These are phyloP conservation scores for Leucaena leucocephala DNA, from an alignment of 306 rosid genomes.

Conservation along the genomic window DNA sequence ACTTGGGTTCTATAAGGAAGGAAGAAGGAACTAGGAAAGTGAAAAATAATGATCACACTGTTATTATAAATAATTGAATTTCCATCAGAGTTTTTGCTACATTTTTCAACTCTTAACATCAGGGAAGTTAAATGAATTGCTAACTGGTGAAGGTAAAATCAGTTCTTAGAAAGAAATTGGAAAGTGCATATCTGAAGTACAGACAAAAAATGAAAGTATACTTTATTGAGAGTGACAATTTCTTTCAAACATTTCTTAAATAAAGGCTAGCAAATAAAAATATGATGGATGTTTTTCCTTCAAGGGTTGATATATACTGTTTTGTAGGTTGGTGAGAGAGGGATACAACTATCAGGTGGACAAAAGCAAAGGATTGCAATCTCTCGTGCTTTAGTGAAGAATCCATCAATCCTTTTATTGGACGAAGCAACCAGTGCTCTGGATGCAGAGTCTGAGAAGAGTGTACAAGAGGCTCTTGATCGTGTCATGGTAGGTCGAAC, in stretches of 20 bases:
- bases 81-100: neutral
- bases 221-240: neutral
- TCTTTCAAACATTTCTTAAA: neutral
- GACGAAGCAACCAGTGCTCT: constrained; percentile 96
- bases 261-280: neutral
- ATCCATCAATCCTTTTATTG: constrained; percentile 73
- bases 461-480: constrained; percentile 94
- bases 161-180: neutral
- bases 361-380: constrained; percentile 93
- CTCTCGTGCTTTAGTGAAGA: constrained; percentile 82
- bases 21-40: no score
- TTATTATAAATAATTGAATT: no score
- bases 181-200: neutral
- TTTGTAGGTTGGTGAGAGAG: constrained; percentile 92
- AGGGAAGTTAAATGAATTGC: neutral
- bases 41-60: no score
- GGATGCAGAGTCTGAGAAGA: constrained; percentile 90
- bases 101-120: neutral
- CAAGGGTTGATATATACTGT: neutral
- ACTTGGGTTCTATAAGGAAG: no score
- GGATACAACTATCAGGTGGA: constrained; percentile 88
- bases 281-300: neutral
- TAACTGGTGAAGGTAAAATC: neutral
- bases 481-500: constrained; percentile 92
- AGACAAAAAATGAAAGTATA: neutral